A percentile compares a stretch with the other conserved stretches of the same genome.
Conservation (phyloP, 352 stramenopile species). For the Peronosclerospora sorghi region DNA sequence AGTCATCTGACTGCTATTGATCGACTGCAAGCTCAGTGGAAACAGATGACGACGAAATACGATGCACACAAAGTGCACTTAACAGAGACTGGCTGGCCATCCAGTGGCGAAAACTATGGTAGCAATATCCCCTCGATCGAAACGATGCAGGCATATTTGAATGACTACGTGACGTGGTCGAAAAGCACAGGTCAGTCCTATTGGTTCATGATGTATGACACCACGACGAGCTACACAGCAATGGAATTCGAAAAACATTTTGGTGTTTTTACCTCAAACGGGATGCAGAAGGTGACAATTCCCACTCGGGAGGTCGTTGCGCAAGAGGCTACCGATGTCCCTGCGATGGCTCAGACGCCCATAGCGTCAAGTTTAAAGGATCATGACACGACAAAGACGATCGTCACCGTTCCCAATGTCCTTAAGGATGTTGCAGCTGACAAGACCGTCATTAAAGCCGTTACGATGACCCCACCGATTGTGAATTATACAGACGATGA, state of each 20-base stretch:
- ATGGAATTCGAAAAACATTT: constrained; percentile 44
- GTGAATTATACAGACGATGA: too few relatives aligned
- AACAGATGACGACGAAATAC: constrained; percentile 31
- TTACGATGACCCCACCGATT: too few relatives aligned
- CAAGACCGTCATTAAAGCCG: too few relatives aligned
- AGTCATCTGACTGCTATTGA: constrained; percentile 21
- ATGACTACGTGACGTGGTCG: constrained; percentile 27
- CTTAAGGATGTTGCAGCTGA: too few relatives aligned
- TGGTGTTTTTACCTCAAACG: constrained; percentile 20
- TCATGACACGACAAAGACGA: too few relatives aligned
- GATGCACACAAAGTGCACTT: constrained; percentile 25
- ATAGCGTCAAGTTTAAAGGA: background rate
- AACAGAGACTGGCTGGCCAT: constrained; percentile 54
- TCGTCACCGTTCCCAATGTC: too few relatives aligned
- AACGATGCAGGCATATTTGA: constrained; percentile 25
- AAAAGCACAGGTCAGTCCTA: constrained; percentile 16
- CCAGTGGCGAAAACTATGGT: constrained; percentile 16
- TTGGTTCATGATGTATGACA: constrained; percentile 62
- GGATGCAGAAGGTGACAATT: background rate
- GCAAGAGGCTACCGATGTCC: too few relatives aligned
- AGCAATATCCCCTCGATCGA: constrained; percentile 27
- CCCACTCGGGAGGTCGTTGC: too few relatives aligned
- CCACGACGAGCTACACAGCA: constrained; percentile 28
- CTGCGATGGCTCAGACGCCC: constrained; percentile 1
- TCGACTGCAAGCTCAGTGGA: constrained; percentile 42